Evolutionary conservation across 129 eudicot species (phyloP), one percentile per base, ranked within the genome.

Genomic region (Saussurea involucrata): DNA sequence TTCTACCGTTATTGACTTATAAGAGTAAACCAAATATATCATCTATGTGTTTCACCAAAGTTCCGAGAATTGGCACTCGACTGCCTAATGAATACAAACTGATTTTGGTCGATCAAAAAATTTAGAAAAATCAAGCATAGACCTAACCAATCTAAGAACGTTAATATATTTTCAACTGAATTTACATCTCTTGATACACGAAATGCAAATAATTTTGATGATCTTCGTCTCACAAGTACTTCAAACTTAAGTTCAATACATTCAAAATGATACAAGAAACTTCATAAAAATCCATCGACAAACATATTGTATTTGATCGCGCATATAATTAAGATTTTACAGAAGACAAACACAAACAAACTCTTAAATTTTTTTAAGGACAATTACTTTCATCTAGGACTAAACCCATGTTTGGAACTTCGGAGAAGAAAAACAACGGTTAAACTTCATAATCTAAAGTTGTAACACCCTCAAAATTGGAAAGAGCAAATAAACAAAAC

Each of bases 341-440:
- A 18, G 24, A 55, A 68, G 25, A 6, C 18, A 49, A 13, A 6
- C 24, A 18, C 21, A 76, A 53, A 76, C 21, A 42, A 0, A 6
- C 57, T n/a, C n/a, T n/a, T n/a, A n/a, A n/a, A n/a, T n/a, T n/a
- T n/a, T n/a, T 28, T 71, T 71, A 22, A 70, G 77, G 72, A 79
- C 61, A 27, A 21, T 24, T 79, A 79, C 83, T 74, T 79, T 64
- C 74, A 13, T 72, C 67, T 7, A 32, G 46, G 78, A 42, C 11
- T 24, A 67, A 53, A 65, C 0, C 18, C 78, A 79, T 79, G 25
- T 29, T 64, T 24, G 24, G 40, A 27, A 72, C n/a, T 22, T 49
- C 17, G 6, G 24, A 65, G 74, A 73, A 72, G 78, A 22, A 61
- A 78, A 78, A 37, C 73, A 46, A 66, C 25, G 72, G 64, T 66